Conservation (phyloP, 1,139 yeast genomes). For the Sugiyamaella xylanicola region DNA sequence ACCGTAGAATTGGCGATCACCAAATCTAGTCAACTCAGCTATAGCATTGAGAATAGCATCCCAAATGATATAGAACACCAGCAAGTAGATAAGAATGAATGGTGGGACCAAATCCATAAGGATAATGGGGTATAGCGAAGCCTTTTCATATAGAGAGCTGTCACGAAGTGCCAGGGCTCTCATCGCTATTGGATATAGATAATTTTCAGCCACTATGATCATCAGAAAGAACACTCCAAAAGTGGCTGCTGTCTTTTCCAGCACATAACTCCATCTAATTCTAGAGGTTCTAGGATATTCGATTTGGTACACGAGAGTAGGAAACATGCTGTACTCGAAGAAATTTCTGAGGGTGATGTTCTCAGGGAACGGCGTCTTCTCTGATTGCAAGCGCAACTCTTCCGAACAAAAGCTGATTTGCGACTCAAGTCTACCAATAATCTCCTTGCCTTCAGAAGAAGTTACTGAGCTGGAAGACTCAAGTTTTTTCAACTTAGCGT, state of each 20-base stretch:
- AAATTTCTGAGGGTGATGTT: slow-evolving; percentile 70
- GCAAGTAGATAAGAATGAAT: slow-evolving; percentile 68
- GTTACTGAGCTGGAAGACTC: not conserved
- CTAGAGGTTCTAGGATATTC: slow-evolving; percentile 74
- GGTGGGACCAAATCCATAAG: slow-evolving; percentile 79
- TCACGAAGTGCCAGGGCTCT: slow-evolving; percentile 56
- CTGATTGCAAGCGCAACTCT: slow-evolving; percentile 38
- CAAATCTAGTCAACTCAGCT: slow-evolving; percentile 84
- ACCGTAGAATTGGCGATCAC: slow-evolving; percentile 90
- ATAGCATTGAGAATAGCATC: slow-evolving; percentile 85
- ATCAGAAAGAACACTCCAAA: slow-evolving; percentile 85
- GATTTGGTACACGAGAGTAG: slow-evolving; percentile 70
- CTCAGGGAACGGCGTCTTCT: slow-evolving; percentile 57
- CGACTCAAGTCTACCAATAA: slow-evolving; percentile 23
- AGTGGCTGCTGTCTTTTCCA: slow-evolving; percentile 72
- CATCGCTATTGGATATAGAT: slow-evolving; percentile 74
- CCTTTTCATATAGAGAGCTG: slow-evolving; percentile 50
- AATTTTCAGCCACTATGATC: slow-evolving; percentile 78
- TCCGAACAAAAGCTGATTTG: slow-evolving; percentile 34
- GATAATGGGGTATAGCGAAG: slow-evolving; percentile 58
- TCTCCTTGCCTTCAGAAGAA: not conserved
- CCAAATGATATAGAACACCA: slow-evolving; percentile 90
- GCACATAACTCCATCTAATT: slow-evolving; percentile 70
- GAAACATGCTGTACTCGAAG: slow-evolving; percentile 82
- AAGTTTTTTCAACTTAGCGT: slow-evolving; percentile 24